These are phyloP conservation scores for Apophysomyces sp. DNA, from an alignment of 371 early-diverging fungal genomes.

Conservation along the genomic window DNA sequence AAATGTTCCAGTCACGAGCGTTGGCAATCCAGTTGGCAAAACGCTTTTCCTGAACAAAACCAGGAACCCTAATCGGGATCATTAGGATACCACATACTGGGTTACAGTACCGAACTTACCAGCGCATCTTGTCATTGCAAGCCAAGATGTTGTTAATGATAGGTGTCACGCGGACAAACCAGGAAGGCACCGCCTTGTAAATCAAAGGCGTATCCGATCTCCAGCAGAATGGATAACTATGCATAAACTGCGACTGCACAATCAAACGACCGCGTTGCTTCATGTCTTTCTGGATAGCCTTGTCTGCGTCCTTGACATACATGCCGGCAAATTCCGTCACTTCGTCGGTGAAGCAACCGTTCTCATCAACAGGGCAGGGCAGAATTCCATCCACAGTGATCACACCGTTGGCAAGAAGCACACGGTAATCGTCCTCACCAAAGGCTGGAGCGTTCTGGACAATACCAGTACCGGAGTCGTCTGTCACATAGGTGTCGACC, in stretches of 20 bases:
- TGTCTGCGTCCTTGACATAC: conserved; percentile 99
- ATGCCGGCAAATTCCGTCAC: conserved; percentile 87
- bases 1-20: conserved; percentile 99
- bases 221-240: conserved; percentile 98
- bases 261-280: conserved; percentile 86
- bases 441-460: conserved; percentile 99
- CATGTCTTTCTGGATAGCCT: conserved; percentile 91
- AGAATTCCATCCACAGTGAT: conserved; percentile 85
- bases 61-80: conserved; percentile 72
- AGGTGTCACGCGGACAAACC: conserved; percentile 97
- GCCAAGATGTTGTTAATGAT: conserved; percentile 85
- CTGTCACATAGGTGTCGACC: conserved; percentile 93
- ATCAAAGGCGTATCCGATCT: conserved; percentile 99
- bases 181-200: conserved; percentile 98
- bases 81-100: no score
- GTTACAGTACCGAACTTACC: conserved; percentile 68
- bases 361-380: conserved; percentile 97
- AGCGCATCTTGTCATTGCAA: conserved; percentile 91
- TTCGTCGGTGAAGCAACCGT: conserved; percentile 85
- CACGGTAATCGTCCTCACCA: conserved; percentile 99
- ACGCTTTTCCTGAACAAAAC: conserved; percentile 96
- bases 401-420: conserved; percentile 84
- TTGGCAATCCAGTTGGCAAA: conserved; percentile 99
- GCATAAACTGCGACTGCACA: conserved; percentile 86
- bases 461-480: conserved; percentile 98